Evolutionary conservation across 352 stramenopile genomes (phyloP).

Genomic region (Pythium apleroticum): DNA sequence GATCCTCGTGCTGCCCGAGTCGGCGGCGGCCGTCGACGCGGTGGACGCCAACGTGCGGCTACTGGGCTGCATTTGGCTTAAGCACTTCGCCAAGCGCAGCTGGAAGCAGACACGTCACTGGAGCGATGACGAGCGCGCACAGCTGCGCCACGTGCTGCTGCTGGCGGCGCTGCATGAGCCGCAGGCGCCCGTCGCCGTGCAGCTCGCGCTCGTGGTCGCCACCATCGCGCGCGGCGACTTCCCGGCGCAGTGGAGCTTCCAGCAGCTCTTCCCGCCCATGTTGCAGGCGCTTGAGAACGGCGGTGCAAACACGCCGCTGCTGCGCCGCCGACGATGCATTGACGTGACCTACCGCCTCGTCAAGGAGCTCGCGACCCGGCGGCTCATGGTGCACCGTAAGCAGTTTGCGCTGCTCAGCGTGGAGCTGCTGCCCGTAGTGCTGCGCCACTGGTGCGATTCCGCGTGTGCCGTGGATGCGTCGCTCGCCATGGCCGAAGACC

Average conservation of each 20-base stretch:
- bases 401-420: conserved; percentile 75
- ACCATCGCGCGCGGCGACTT: conserved; percentile 76
- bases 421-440: conserved; percentile 54
- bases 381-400: conserved; percentile 83
- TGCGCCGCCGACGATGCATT: conserved; percentile 43
- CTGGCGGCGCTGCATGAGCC: conserved; percentile 71
- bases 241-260: conserved; percentile 60
- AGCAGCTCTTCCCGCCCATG: conserved; percentile 65
- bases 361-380: conserved; percentile 73
- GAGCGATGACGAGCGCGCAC: conserved; percentile 42
- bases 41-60: conserved; percentile 59
- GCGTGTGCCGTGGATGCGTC: conserved; percentile 14
- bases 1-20: conserved; percentile 38
- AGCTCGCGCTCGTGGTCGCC: conserved; percentile 65
- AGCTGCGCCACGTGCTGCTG: conserved; percentile 55
- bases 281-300: conserved; percentile 43
- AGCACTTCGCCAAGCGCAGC: conserved; percentile 64
- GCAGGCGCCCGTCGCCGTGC: conserved; percentile 47
- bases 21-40: conserved; percentile 26
- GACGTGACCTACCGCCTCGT: conserved; percentile 70
- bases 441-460: conserved; percentile 53
- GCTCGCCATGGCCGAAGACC: conserved; percentile 11
- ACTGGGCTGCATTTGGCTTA: conserved; percentile 75
- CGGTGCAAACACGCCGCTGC: conserved; percentile 15
- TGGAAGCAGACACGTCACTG: conserved; percentile 33